Evolutionary conservation across 176 grass and related monocot species (phyloP), one percentile per base, ranked within the genome.

Genomic region (Aegilops speltoides): DNA sequence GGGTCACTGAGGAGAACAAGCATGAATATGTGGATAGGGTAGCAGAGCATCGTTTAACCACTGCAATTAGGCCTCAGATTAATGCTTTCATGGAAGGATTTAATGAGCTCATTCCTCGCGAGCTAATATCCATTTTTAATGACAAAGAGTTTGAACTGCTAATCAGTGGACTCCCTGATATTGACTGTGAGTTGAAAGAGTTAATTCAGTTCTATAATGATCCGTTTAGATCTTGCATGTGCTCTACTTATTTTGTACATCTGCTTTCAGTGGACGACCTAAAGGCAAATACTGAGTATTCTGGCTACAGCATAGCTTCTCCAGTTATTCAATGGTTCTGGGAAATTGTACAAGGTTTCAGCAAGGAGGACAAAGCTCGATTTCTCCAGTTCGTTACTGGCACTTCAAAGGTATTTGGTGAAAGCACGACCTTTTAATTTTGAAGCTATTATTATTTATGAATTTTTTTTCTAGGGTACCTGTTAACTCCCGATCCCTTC

Each of bases 311-410:
- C 74, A 99, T 94, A 87, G 97, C 90, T 46, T 96, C 94, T 61
- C 92, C 94, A 33, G 97, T 99, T 14, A 96, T 94, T 87, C 97
- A 99, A 50, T 99, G 97, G 97, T 99, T 99, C 80, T 99, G 97
- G 97, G 97, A 97, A 89, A 91, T 97, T 23, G 92, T 99, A 76
- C 97, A 96, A 84, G 90, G 87, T 19, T 93, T 99, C 77, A 99
- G 92, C 83, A 97, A 99, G 85, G 97, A 99, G 86, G 97, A 96
- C 78, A 99, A 96, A 94, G 97, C 97, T 83, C 90, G 92, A 63
- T 99, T 96, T 83, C 90, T 99, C 56, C 97, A 99, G 85, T 99
- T 99, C 28, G 97, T 99, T 31, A 99, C 97, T 54, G 97, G 97
- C 75, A 99, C 97, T 76, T 99, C 97, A 57, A 99, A 99, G 97